These are phyloP conservation scores for Hortiboletus flavorubellus DNA, from an alignment of 768 basidiomycete species.

Conservation along the genomic window DNA sequence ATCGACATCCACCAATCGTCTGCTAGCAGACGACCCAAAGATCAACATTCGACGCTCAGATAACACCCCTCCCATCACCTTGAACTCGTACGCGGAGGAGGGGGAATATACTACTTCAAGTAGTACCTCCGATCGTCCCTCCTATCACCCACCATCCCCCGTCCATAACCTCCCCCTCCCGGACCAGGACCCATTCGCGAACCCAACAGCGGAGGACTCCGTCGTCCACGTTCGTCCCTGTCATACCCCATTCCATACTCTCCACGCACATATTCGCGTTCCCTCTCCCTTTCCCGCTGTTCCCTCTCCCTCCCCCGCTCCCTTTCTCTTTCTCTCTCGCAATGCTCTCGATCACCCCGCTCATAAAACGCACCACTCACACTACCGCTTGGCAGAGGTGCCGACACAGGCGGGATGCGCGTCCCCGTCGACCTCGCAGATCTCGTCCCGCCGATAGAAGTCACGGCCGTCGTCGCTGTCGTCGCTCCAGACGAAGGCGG, in stretches of 20 bases:
- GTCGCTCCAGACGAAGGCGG: constrained; percentile 20
- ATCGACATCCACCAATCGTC: background rate
- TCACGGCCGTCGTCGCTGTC: background rate
- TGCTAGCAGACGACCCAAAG: background rate
- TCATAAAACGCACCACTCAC: constrained; percentile 35
- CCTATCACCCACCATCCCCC: constrained; percentile 19
- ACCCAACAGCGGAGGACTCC: constrained; percentile 26
- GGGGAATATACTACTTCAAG: too few relatives aligned
- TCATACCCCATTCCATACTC: constrained; percentile 36
- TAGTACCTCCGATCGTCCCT: constrained; percentile 39
- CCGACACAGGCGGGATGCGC: constrained; percentile 19
- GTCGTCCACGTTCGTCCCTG: constrained; percentile 27
- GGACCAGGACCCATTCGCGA: constrained; percentile 14
- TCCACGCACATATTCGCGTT: constrained; percentile 35
- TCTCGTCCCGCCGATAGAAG: background rate
- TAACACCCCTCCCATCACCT: background rate
- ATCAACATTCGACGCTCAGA: background rate
- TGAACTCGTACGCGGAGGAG: constrained; percentile 17
- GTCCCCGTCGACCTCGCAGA: constrained; percentile 12
- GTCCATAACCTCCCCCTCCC: constrained; percentile 16
- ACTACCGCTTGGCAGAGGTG: constrained; percentile 26
- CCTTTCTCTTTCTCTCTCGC: constrained; percentile 11
- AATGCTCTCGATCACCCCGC: constrained; percentile 11
- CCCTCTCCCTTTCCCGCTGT: constrained; percentile 21
- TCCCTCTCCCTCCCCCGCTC: constrained; percentile 11